These are phyloP conservation scores for Scleroderma bovista DNA, from an alignment of 768 basidiomycete genomes.

Conservation along the genomic window DNA sequence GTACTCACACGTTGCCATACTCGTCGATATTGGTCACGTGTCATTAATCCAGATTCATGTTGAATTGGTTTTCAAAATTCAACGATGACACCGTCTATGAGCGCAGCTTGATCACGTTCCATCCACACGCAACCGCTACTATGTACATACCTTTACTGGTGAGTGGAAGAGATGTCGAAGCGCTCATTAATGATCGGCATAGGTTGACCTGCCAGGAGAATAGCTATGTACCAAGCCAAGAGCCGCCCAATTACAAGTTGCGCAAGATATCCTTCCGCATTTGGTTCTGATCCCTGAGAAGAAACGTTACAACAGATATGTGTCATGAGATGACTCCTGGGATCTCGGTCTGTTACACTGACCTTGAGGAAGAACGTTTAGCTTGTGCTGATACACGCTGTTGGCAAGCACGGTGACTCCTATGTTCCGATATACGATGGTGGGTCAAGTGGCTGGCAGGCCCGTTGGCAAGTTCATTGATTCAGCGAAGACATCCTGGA, in stretches of 20 bases:
- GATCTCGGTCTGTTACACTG: no score
- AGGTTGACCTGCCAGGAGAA: background rate
- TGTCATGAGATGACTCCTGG: no score
- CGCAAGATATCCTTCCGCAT: background rate
- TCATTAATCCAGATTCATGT: no score
- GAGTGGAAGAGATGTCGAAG: background rate
- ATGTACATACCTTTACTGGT: background rate
- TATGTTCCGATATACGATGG: background rate
- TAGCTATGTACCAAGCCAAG: background rate
- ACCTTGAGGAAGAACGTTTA: background rate
- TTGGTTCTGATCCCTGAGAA: background rate
- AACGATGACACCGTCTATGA: no score
- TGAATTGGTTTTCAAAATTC: no score
- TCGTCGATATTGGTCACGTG: no score
- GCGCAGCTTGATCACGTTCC: background rate
- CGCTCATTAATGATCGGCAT: background rate
- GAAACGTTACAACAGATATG: background rate
- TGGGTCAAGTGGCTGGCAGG: background rate
- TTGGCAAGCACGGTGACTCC: background rate
- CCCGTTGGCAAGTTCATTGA: background rate
- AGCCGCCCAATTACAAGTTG: background rate
- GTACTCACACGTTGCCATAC: no score
- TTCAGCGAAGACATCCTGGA: background rate
- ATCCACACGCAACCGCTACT: background rate
- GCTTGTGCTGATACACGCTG: background rate